Evolutionary conservation across 2,329 filamentous ascomycete genomes (phyloP), one percentile per base, ranked within the genome.

Genomic region (Thelonectria blattea): DNA sequence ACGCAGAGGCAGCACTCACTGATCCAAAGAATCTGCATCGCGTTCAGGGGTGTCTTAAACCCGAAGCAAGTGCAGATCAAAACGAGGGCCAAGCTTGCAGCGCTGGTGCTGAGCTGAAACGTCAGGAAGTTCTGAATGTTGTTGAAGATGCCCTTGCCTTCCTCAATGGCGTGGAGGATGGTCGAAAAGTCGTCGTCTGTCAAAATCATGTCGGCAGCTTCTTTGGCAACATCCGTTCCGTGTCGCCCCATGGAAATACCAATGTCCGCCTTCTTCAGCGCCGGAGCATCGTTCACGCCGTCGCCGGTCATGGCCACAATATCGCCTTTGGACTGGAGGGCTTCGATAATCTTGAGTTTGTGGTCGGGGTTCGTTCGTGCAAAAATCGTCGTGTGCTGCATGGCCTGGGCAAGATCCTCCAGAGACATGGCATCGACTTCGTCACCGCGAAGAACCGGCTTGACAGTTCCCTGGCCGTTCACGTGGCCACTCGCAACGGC

Each of bases 21-120:
- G 72, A 99, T 99, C 95, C 95, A 99, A 43, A 99, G 85, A 80
- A 99, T 99, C 80, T 99, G 95, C 95, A 99, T 99, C 51, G 95
- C 93, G 75, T 99, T 99, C 62, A 99, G 83, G 47, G 95, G 96
- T 74, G 95, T 97, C 78, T 92, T 93, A 80, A 96, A 95, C 41
- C 95, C 95, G 63, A 97, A 85, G 68, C 92, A 90, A 30, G 93
- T 97, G 81, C 93, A 97, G 71, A 99, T 78, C 67, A 99, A 87
- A 17, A 99, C 95, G 55, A 99, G 83, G 59, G 91, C 92, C 67
- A 99, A 81, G 62, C 95, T 93, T 56, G 96, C 95, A 18, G 96
- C 95, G 74, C 93, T 97, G 49, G 95, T 99, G 76, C 93, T 97
- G 59, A 99, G 85, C 80, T 99, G 96, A 78, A 99, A 99, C 0